Evolutionary conservation across 2,329 filamentous ascomycete species (phyloP).

Genomic region (Diaporthe eres): DNA sequence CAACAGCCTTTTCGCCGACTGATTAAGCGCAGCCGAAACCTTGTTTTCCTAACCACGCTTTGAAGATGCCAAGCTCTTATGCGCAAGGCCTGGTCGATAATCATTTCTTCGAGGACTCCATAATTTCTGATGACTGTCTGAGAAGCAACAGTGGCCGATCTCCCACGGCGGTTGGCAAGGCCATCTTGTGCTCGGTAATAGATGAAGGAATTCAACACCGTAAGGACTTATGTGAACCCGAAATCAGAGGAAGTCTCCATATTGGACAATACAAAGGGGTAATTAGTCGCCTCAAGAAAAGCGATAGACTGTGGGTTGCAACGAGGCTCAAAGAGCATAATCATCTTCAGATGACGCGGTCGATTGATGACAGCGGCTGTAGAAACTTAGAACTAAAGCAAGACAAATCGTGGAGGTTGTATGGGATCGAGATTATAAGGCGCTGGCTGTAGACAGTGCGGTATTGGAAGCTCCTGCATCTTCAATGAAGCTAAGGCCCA

Average conservation of each 20-base stretch:
- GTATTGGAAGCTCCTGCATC: neutral
- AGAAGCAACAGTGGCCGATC: no score
- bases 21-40: slow-evolving; percentile 16
- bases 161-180: neutral
- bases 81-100: neutral
- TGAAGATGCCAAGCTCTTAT: neutral
- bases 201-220: neutral
- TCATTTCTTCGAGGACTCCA: no score
- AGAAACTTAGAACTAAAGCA: neutral
- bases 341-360: neutral
- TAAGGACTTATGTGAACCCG: neutral
- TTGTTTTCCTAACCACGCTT: neutral
- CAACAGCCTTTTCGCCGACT: neutral
- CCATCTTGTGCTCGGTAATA: neutral
- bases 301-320: neutral
- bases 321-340: neutral
- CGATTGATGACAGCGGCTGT: neutral
- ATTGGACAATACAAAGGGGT: neutral
- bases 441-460: neutral
- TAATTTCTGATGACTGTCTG: fast-evolving
- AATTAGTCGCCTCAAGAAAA: neutral
- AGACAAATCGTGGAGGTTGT: neutral
- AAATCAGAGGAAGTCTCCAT: neutral
- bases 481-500: neutral
- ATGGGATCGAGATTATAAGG: neutral